phyloP scores from a whole-genome alignment of 2,329 filamentous ascomycete genomes.

The Ophiocordyceps unilateralis region DNA sequence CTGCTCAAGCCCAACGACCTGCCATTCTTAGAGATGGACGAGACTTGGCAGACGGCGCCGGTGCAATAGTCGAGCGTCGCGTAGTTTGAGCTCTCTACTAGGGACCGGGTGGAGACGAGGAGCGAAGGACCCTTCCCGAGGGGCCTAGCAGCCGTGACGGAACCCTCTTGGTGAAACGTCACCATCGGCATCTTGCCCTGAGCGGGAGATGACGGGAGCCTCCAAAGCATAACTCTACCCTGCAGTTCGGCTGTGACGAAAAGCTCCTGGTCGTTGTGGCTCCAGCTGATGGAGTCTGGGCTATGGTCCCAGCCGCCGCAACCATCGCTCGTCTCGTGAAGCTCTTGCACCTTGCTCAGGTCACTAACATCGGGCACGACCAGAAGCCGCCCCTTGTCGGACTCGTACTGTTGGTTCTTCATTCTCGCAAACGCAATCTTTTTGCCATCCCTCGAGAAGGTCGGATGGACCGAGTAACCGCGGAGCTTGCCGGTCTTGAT shows the following conservation, averaged over 20 bases:
- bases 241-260: constrained; percentile 60
- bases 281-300: constrained; percentile 40
- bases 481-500: constrained; percentile 36
- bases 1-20: constrained; percentile 47
- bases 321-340: constrained; percentile 44
- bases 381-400: constrained; percentile 51
- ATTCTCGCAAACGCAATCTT: constrained; percentile 65
- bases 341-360: constrained; percentile 40
- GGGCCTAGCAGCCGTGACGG: constrained; percentile 33
- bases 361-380: constrained; percentile 44
- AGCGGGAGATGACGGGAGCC: constrained; percentile 35
- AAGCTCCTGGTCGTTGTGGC: constrained; percentile 40
- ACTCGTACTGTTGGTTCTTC: constrained; percentile 61
- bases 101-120: constrained; percentile 49
- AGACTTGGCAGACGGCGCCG: constrained; percentile 26
- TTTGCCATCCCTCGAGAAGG: constrained; percentile 57
- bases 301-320: constrained; percentile 43
- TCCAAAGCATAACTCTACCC: constrained; percentile 45
- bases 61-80: constrained; percentile 34
- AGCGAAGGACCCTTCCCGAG: constrained; percentile 32
- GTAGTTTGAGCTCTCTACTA: constrained; percentile 58
- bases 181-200: constrained; percentile 29
- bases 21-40: constrained; percentile 49
- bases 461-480: constrained; percentile 49
- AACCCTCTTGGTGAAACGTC: constrained; percentile 33